Base-by-base conservation (phyloP, 176 grass and related monocot species). In the Elaeis guineensis region DNA sequence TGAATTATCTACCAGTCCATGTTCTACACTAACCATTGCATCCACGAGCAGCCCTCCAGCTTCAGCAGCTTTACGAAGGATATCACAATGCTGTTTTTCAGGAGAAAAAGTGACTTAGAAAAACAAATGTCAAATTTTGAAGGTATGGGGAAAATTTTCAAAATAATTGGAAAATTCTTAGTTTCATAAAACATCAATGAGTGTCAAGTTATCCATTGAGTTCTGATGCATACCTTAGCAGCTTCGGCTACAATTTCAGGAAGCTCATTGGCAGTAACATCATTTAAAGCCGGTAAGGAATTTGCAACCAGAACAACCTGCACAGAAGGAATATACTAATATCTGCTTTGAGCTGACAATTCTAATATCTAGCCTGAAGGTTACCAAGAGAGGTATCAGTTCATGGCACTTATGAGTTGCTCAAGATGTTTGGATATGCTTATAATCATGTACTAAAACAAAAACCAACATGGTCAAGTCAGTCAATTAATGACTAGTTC, bases 231-330 rank as follows among this genome's bases (percentile, higher is more conserved):
- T 50, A 89, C 84, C 93, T 98, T 98, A 71, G 84, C 82, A 66
- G 87, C 93, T 92, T 98, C 93, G 57, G 87, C 93, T 57, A 98
- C 82, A 68, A 98, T 92, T 83, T 82, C 82, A 78, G 87, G 87
- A 83, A 98, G 88, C 76, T 89, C 84, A 89, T 81, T 81, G 50
- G 87, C 84, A 5, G 87, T 98, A 69, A 98, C 71, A 81, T 98
- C 93, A 71, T 98, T 98, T 70, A 98, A 76, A 81, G 81, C 87
- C 2, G 87, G 79, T 55, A 92, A 70, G 35, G 93, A 98, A 73
- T 98, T 98, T 65, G 93, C 93, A 75, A 89, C 87, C 53, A 98
- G 72, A 65, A 98, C 84, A 54, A 98, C 84, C 93, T 98, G 80
- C 28, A 84, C 17, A 3, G 19, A 60, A 63, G 26, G 22, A 72